phyloP scores from a whole-genome alignment of 2,329 filamentous ascomycete species.

The Dothistroma pini region DNA sequence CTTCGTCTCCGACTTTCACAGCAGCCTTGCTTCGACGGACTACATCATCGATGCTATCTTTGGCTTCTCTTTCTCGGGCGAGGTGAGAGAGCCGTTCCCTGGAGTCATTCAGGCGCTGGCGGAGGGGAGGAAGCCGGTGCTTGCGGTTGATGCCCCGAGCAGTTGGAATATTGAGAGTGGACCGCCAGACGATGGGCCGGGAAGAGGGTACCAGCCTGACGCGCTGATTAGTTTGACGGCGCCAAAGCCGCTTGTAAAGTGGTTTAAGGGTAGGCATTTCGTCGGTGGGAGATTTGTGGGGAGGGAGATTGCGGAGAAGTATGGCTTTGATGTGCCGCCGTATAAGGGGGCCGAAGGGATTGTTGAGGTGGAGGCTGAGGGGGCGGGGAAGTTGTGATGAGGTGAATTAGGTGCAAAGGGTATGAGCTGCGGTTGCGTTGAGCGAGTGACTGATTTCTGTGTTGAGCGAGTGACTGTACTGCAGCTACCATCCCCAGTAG shows the following conservation, averaged over 20 bases:
- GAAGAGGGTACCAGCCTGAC: slow-evolving; percentile 74
- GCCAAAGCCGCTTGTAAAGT: slow-evolving; percentile 82
- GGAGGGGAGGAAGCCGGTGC: slow-evolving; percentile 68
- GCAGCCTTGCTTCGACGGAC: slow-evolving; percentile 64
- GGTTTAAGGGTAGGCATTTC: slow-evolving; percentile 86
- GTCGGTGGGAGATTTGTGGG: slow-evolving; percentile 87
- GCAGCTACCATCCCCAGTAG: not conserved
- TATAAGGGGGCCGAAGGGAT: slow-evolving; percentile 89
- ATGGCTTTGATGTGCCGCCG: slow-evolving; percentile 73
- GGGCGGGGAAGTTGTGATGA: slow-evolving; percentile 24
- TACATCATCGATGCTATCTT: slow-evolving; percentile 93
- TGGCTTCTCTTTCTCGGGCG: slow-evolving; percentile 87
- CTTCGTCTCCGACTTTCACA: slow-evolving; percentile 75
- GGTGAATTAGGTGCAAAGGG: not conserved
- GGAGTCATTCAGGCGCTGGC: slow-evolving; percentile 74
- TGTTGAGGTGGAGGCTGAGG: slow-evolving; percentile 61
- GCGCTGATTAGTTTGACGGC: slow-evolving; percentile 86
- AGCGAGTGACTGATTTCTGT: not conserved
- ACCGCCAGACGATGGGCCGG: slow-evolving; percentile 71
- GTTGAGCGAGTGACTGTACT: not conserved
- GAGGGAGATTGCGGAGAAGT: slow-evolving; percentile 74
- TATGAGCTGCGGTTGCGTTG: not conserved
- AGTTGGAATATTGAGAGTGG: slow-evolving; percentile 92
- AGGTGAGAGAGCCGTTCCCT: slow-evolving; percentile 89
- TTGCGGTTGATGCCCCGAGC: slow-evolving; percentile 87